Conservation (phyloP, 2,329 filamentous ascomycete species). For the Fonsecaea monophora region DNA sequence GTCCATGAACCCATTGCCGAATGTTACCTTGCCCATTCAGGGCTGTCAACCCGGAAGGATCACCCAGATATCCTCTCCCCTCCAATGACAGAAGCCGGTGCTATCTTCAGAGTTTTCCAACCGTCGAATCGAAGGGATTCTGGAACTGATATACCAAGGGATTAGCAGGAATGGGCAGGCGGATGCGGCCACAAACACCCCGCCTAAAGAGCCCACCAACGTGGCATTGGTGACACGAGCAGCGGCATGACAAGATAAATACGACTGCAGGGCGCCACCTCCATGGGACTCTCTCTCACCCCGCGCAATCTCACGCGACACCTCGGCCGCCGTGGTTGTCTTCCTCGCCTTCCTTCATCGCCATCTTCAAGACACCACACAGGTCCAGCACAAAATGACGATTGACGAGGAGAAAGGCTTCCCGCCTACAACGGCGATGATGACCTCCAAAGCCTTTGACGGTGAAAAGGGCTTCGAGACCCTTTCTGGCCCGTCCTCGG, state of each 20-base stretch:
- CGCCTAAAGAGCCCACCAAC: not conserved
- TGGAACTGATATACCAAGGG: constrained; percentile 14
- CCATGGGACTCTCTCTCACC: not conserved
- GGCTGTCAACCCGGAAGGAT: constrained; percentile 14
- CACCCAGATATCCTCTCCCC: not conserved
- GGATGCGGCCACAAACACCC: constrained; percentile 10
- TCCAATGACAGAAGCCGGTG: constrained; percentile 10
- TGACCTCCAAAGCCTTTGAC: constrained; percentile 22
- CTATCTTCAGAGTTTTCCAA: constrained; percentile 12
- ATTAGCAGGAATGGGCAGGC: constrained; percentile 9
- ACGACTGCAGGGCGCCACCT: constrained; percentile 3
- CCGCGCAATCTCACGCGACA: constrained; percentile 12
- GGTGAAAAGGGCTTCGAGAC: constrained; percentile 24
- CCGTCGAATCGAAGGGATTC: constrained; percentile 15
- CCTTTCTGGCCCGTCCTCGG: constrained; percentile 1
- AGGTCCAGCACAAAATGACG: not conserved
- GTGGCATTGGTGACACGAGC: not conserved
- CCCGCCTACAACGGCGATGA: not conserved
- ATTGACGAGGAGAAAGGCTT: not conserved
- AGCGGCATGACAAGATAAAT: constrained; percentile 11
- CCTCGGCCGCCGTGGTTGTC: not conserved
- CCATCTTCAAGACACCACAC: not conserved
- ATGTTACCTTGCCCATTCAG: constrained; percentile 8
- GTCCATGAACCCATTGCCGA: constrained; percentile 2
- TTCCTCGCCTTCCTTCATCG: not conserved